Evolutionary conservation across 352 stramenopile species (phyloP).

Genomic region (Phytophthora pistaciae): DNA sequence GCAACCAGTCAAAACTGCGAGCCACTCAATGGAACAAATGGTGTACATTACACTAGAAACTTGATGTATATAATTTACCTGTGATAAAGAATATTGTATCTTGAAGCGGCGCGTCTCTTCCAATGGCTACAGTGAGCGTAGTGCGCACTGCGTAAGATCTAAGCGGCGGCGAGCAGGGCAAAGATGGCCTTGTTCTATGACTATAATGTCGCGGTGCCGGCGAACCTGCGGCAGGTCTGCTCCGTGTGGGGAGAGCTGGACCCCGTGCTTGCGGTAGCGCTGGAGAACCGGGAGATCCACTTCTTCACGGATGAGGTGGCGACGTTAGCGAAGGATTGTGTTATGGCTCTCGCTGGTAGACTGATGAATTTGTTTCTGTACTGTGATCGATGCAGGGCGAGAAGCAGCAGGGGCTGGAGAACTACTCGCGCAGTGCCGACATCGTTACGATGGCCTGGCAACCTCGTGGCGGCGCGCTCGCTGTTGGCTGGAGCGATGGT

Average conservation of each 20-base stretch:
- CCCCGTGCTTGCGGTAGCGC: conserved; percentile 78
- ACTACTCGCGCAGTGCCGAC: conserved; percentile 71
- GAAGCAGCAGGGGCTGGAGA: conserved; percentile 60
- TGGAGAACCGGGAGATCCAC: conserved; percentile 89
- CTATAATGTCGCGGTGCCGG: conserved; percentile 76
- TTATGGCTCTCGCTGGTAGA: background rate
- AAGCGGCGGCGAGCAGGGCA: background rate
- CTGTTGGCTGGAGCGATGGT: conserved; percentile 88
- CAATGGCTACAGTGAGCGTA: background rate
- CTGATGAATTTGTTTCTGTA: background rate
- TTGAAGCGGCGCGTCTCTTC: conserved; percentile 31
- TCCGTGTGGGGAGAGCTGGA: conserved; percentile 88
- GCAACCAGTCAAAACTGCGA: conserved; percentile 37
- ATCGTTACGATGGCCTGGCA: conserved; percentile 91
- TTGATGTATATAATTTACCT: background rate
- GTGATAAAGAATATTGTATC: conserved; percentile 12
- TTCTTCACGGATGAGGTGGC: conserved; percentile 91
- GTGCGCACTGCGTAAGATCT: conserved; percentile 16
- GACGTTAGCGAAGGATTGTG: background rate
- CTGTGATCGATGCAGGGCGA: conserved; percentile 55
- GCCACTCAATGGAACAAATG: background rate
- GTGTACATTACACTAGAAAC: background rate
- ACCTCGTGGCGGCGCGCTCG: conserved; percentile 78
- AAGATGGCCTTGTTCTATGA: conserved; percentile 83
- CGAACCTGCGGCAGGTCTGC: conserved; percentile 76